Conservation (phyloP, 108 stramenopile genomes). For the Nannochloropsis gaditana region DNA sequence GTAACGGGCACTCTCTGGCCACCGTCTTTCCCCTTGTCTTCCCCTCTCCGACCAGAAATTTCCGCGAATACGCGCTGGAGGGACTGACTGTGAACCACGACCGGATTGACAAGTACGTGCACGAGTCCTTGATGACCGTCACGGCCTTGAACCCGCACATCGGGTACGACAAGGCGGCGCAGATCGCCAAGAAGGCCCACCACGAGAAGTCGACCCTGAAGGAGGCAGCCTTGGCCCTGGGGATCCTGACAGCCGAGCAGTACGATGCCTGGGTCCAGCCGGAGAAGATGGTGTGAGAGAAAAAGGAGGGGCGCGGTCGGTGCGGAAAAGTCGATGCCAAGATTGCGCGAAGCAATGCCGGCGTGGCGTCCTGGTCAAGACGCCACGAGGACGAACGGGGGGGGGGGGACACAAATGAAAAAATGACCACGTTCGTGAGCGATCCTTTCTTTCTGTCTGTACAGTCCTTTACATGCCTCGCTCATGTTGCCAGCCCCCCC, state of each 20-base stretch:
- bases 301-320: background rate
- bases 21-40: background rate
- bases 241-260: constrained; percentile 80
- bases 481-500: too few species aligned
- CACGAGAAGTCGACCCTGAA: constrained; percentile 82
- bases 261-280: constrained; percentile 93
- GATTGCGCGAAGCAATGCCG: too few species aligned
- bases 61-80: constrained; percentile 6
- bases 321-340: too few species aligned
- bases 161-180: constrained; percentile 94
- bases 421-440: too few species aligned
- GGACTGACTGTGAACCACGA: constrained; percentile 52
- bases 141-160: constrained; percentile 96
- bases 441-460: too few species aligned
- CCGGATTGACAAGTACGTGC: constrained; percentile 72
- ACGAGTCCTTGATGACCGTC: constrained; percentile 89
- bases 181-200: constrained; percentile 91
- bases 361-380: too few species aligned
- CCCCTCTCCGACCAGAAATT: background rate
- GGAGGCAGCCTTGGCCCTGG: constrained; percentile 77
- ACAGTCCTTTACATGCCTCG: too few species aligned
- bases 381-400: too few species aligned
- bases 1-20: background rate
- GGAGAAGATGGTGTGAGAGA: constrained; percentile 74
- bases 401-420: too few species aligned